Evolutionary conservation across 805 yeast species (phyloP).

Genomic region (Ogataea nonfermentans): DNA sequence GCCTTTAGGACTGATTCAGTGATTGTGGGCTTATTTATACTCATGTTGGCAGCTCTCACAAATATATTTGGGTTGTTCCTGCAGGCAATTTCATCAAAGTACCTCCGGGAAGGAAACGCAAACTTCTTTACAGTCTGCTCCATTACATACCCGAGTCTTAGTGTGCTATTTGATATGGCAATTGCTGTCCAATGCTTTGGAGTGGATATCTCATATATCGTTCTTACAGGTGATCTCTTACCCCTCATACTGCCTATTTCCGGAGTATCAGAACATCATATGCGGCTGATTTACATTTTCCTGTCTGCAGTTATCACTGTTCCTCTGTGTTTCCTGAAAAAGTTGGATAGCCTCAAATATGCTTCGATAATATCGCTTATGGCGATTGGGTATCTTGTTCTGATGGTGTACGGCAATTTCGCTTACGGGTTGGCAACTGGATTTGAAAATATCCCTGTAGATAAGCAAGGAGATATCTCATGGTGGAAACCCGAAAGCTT

Average conservation of each 20-base stretch:
- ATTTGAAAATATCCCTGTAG: constrained; percentile 42
- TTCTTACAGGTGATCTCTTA: constrained; percentile 73
- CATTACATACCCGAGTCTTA: constrained; percentile 67
- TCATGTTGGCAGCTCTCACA: constrained; percentile 60
- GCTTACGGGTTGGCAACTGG: constrained; percentile 26
- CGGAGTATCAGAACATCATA: constrained; percentile 28
- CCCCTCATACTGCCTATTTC: constrained; percentile 50
- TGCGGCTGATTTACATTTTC: constrained; percentile 54
- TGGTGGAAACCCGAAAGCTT: constrained; percentile 42
- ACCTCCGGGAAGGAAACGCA: constrained; percentile 57
- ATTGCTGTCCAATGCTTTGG: constrained; percentile 80
- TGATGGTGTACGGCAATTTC: constrained; percentile 53
- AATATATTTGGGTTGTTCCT: constrained; percentile 68
- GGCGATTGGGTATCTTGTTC: constrained; percentile 61
- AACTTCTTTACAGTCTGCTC: constrained; percentile 71
- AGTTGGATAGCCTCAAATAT: constrained; percentile 65
- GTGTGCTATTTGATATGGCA: constrained; percentile 70
- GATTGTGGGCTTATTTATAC: constrained; percentile 51
- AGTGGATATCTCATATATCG: constrained; percentile 67
- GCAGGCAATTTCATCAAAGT: constrained; percentile 57
- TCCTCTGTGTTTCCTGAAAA: constrained; percentile 64
- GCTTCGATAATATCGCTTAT: constrained; percentile 68
- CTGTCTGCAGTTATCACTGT: constrained; percentile 49
- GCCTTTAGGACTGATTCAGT: constrained; percentile 70
- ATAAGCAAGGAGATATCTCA: constrained; percentile 43